Conservation (phyloP, 2,329 filamentous ascomycete genomes). For the Plenodomus lindquistii region DNA sequence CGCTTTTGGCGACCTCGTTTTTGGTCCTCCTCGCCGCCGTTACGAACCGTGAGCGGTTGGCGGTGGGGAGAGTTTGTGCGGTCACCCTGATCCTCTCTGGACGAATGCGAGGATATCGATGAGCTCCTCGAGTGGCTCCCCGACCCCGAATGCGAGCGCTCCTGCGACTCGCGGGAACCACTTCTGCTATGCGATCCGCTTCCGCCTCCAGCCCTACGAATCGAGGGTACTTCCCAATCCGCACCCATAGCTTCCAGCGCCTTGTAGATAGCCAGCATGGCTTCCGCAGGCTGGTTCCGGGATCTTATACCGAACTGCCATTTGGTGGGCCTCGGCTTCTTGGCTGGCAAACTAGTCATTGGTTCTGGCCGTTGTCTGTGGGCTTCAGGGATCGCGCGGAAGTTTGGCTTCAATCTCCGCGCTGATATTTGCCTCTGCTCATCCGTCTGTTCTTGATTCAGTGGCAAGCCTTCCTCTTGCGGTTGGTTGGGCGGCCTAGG, state of each 20-base stretch:
- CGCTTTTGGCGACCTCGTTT: constrained; percentile 44
- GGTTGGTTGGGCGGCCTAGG: constrained; percentile 37
- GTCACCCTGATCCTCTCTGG: constrained; percentile 22
- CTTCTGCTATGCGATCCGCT: constrained; percentile 41
- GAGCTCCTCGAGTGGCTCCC: constrained; percentile 35
- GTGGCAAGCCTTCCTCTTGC: constrained; percentile 46
- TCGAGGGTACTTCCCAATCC: constrained; percentile 71
- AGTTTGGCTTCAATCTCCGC: constrained; percentile 82
- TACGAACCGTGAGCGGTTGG: constrained; percentile 37
- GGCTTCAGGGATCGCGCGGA: constrained; percentile 67
- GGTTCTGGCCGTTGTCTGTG: constrained; percentile 56
- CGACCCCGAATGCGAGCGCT: constrained; percentile 40
- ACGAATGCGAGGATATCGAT: constrained; percentile 38
- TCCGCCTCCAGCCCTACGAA: constrained; percentile 46
- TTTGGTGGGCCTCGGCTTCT: constrained; percentile 78
- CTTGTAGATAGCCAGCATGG: constrained; percentile 92
- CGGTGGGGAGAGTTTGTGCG: constrained; percentile 20
- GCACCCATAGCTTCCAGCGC: constrained; percentile 86
- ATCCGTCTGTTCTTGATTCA: constrained; percentile 45
- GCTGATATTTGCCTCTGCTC: constrained; percentile 78
- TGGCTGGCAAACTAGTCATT: constrained; percentile 61
- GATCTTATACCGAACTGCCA: constrained; percentile 99
- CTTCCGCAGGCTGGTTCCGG: constrained; percentile 90
- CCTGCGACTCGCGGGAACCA: constrained; percentile 29
- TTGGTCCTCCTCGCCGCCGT: constrained; percentile 23